Conservation (phyloP, 768 basidiomycete species). For the Hortiboletus flavorubellus region DNA sequence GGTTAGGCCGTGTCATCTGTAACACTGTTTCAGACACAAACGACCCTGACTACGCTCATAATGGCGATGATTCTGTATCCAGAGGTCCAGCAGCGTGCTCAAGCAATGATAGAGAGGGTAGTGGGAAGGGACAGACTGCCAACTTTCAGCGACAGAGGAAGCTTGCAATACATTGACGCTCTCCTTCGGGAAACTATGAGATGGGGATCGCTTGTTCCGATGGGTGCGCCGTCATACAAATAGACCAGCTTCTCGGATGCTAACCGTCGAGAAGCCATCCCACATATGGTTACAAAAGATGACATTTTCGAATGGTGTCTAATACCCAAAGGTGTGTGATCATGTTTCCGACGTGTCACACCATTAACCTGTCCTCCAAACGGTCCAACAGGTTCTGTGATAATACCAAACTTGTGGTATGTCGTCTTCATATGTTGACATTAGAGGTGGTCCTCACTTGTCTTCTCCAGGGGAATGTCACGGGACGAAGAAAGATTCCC, state of each 20-base stretch:
- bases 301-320: slow-evolving; percentile 42
- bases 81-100: slow-evolving; percentile 21
- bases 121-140: slow-evolving; percentile 20
- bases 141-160: slow-evolving; percentile 14
- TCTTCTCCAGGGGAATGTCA: slow-evolving; percentile 19
- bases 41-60: slow-evolving; percentile 12
- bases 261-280: slow-evolving; percentile 19
- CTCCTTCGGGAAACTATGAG: slow-evolving; percentile 21
- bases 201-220: slow-evolving; percentile 22
- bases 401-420: slow-evolving; percentile 23
- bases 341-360: background rate
- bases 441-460: background rate
- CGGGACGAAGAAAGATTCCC: slow-evolving; percentile 23
- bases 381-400: slow-evolving; percentile 14
- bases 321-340: slow-evolving; percentile 46
- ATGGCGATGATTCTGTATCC: slow-evolving; percentile 22
- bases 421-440: background rate
- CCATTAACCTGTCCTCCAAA: background rate
- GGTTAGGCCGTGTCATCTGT: background rate
- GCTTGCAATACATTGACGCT: slow-evolving; percentile 22
- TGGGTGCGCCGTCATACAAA: slow-evolving; percentile 10
- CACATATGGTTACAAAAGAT: slow-evolving; percentile 34
- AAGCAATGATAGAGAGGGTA: slow-evolving; percentile 14
- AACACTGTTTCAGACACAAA: slow-evolving; percentile 13
- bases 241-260: background rate